Percentiles rank a stretch among this genome's conserved stretches.
These are phyloP conservation scores for Backusella mclennaniae DNA, from an alignment of 192 early-diverging fungal genomes.

Conservation along the genomic window DNA sequence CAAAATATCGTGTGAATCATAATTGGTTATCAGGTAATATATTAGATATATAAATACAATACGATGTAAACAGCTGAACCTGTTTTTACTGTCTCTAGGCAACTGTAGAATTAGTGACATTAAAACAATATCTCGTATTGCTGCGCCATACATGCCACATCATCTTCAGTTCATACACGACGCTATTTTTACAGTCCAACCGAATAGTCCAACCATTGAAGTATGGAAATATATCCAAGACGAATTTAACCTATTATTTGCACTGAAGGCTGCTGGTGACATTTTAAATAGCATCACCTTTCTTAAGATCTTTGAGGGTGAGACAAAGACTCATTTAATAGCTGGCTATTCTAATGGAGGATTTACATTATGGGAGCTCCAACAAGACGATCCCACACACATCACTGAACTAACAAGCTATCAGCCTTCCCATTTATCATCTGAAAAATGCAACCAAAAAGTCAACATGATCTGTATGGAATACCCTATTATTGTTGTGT, in stretches of 20 bases:
- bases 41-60: background rate
- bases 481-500: slow-evolving; percentile 31
- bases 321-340: slow-evolving; percentile 26
- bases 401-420: slow-evolving; percentile 2
- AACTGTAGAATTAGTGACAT: slow-evolving; percentile 13
- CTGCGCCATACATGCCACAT: background rate
- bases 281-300: background rate
- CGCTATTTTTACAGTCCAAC: background rate
- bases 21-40: slow-evolving; percentile 51
- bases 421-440: background rate
- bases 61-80: background rate
- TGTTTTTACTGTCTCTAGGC: background rate
- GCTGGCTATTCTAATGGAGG: slow-evolving; percentile 39
- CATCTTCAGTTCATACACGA: slow-evolving; percentile 1
- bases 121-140: background rate
- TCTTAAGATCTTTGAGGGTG: background rate
- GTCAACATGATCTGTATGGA: slow-evolving; percentile 21
- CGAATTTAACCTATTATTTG: background rate
- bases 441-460: background rate
- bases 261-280: background rate
- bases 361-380: slow-evolving; percentile 31
- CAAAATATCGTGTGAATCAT: slow-evolving; percentile 45
- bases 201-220: background rate
- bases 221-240: slow-evolving; percentile 13
- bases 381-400: background rate